Percentiles rank a stretch among this genome's conserved stretches.
Evolutionary conservation across 331 rosid species (phyloP).

Genomic region (Stylosanthes scabra): DNA sequence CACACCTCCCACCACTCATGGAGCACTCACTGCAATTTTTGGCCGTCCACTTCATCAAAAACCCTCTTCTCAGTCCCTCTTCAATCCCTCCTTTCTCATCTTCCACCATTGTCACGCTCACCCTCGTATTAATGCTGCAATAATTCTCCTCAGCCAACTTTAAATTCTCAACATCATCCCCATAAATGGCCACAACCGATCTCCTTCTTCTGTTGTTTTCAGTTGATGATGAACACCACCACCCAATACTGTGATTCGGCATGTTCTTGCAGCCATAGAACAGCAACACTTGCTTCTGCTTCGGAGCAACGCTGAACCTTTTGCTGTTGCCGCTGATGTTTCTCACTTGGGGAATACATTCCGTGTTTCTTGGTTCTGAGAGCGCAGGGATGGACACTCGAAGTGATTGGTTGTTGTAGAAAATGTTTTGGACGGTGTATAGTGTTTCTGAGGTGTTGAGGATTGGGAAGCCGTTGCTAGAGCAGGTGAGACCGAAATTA

Average conservation of each 20-base stretch:
- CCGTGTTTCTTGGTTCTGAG: background rate
- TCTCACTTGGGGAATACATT: background rate
- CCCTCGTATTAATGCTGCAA: constrained; percentile 19
- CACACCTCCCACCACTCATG: constrained; percentile 49
- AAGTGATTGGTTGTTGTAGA: constrained; percentile 36
- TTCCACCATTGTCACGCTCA: background rate
- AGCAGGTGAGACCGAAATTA: constrained; percentile 41
- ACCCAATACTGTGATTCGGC: constrained; percentile 23
- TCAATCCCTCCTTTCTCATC: background rate
- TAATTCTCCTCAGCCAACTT: background rate
- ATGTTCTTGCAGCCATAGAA: constrained; percentile 38
- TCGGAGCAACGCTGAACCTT: background rate
- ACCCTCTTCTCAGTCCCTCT: constrained; percentile 49
- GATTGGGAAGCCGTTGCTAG: constrained; percentile 33
- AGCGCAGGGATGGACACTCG: constrained; percentile 41
- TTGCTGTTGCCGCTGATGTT: background rate
- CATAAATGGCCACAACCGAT: constrained; percentile 38
- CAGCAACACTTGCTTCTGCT: constrained; percentile 14
- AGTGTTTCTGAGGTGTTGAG: background rate
- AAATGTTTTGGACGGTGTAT: constrained; percentile 41
- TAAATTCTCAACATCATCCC: background rate
- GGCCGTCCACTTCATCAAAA: constrained; percentile 45
- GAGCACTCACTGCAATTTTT: constrained; percentile 35
- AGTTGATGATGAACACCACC: background rate
- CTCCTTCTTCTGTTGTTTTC: background rate